A percentile compares a stretch with the other conserved stretches of the same genome.
Conservation (phyloP, 768 basidiomycete species). For the Tubosaeta sp. region DNA sequence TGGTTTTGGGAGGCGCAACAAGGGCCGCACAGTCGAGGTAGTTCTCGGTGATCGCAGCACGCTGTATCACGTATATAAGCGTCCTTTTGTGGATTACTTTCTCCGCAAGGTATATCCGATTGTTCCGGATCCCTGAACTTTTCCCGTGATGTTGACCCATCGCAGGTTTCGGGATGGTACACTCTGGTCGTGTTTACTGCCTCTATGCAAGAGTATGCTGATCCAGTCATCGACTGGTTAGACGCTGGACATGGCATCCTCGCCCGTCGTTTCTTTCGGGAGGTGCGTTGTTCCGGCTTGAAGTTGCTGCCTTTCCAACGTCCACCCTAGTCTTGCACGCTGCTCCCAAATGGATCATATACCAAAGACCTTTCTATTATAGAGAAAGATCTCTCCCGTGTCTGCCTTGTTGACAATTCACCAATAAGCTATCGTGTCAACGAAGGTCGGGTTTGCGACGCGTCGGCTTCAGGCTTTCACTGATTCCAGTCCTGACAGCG, state of each 20-base stretch:
- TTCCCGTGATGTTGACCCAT: slow-evolving; percentile 5
- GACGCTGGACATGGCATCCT: slow-evolving; percentile 93
- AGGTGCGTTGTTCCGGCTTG: slow-evolving; percentile 48
- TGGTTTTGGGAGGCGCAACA: slow-evolving; percentile 55
- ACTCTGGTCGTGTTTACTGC: slow-evolving; percentile 98
- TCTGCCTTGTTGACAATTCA: slow-evolving; percentile 95
- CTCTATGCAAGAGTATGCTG: slow-evolving; percentile 98
- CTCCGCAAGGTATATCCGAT: slow-evolving; percentile 66
- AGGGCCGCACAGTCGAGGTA: slow-evolving; percentile 89
- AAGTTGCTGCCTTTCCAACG: background rate
- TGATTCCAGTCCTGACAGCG: slow-evolving; percentile 43
- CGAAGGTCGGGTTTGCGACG: slow-evolving; percentile 59
- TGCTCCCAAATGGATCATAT: slow-evolving; percentile 89
- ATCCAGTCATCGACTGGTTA: slow-evolving; percentile 99
- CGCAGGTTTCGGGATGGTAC: slow-evolving; percentile 97
- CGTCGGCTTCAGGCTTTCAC: background rate
- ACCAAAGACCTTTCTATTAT: slow-evolving; percentile 88
- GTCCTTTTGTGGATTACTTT: slow-evolving; percentile 96
- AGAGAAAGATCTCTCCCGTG: slow-evolving; percentile 85
- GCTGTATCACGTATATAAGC: slow-evolving; percentile 96
- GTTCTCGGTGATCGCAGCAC: slow-evolving; percentile 84
- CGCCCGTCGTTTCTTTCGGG: slow-evolving; percentile 83
- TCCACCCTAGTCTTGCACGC: slow-evolving; percentile 74
- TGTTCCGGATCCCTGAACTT: background rate
- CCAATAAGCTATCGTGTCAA: slow-evolving; percentile 89